phyloP scores from a whole-genome alignment of 306 rosid genomes.

The Cucurbita argyrosperma region DNA sequence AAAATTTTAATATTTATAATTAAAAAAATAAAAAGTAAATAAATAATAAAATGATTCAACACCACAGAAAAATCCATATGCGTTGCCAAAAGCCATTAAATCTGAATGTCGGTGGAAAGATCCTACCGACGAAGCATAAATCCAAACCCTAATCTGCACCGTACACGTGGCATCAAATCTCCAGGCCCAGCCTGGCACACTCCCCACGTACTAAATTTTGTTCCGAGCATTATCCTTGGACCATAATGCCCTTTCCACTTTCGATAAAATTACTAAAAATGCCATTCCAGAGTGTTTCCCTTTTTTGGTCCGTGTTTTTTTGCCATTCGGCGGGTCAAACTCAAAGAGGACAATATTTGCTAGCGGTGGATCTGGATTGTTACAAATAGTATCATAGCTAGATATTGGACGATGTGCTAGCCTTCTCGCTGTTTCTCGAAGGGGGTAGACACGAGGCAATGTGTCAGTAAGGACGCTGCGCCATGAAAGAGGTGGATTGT shows the following conservation, averaged over 20 bases:
- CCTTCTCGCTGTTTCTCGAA: no score
- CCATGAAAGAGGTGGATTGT: no score
- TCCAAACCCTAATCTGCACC: neutral
- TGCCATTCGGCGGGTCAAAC: neutral
- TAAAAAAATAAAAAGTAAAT: neutral
- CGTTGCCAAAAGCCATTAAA: neutral
- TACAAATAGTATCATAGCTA: no score
- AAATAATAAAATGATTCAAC: neutral
- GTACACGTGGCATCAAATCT: neutral
- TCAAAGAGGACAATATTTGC: no score
- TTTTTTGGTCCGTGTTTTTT: neutral
- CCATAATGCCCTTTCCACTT: neutral
- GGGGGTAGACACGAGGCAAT: no score
- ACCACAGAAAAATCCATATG: neutral
- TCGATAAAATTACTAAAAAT: neutral
- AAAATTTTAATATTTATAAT: no score
- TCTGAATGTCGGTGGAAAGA: conserved; percentile 5
- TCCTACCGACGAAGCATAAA: neutral
- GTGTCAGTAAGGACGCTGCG: no score
- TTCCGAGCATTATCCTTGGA: neutral
- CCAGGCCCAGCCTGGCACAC: neutral
- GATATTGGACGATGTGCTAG: no score
- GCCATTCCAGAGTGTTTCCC: neutral
- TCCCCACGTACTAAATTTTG: neutral
- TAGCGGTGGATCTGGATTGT: no score